Evolutionary conservation across 768 basidiomycete genomes (phyloP), one percentile per base, ranked within the genome.

Genomic region (Kwoniella pini): DNA sequence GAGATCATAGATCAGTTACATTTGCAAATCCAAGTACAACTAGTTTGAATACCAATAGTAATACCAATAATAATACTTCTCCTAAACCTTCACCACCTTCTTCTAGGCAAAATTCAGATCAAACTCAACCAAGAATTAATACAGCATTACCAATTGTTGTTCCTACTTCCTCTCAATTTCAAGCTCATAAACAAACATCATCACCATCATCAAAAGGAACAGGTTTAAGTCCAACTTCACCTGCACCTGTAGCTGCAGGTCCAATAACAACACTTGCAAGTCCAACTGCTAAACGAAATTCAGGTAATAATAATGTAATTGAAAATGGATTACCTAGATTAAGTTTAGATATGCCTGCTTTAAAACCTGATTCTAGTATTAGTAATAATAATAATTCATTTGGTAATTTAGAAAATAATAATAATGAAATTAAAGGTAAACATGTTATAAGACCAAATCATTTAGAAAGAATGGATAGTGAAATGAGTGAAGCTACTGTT

Each of bases 311-410:
- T 46, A 33, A 4, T 28, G 26, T n/a, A 7, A 24, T 22, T 2
- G 28, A 39, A 24, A 22, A 46, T 6, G 64, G 62, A 5, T 31
- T 70, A 13, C 69, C 69, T 10, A 57, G 69, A 39, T 26, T 70
- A 13, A 64, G 62, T 33, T 40, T 70, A n/a, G 69, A 70, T 51
- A 70, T 70, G 69, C 64, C 65, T 13, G 54, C 69, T 27, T 30
- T 70, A 27, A 63, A 57, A 3, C 67, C 67, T 42, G 62, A 64
- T 44, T 36, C 33, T 15, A 36, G 15, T 36, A 36, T 15, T 36
- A 22, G 24, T 27, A 33, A 48, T 33, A 31, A 21, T 33, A 28
- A 24, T n/a, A n/a, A n/a, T n/a, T n/a, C n/a, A n/a, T n/a, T n/a
- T n/a, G n/a, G n/a, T n/a, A n/a, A n/a, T n/a, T n/a, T n/a, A 6